These are phyloP conservation scores for Cystobasidium pallidum DNA, from an alignment of 1,284 basidiomycete genomes.

Conservation along the genomic window DNA sequence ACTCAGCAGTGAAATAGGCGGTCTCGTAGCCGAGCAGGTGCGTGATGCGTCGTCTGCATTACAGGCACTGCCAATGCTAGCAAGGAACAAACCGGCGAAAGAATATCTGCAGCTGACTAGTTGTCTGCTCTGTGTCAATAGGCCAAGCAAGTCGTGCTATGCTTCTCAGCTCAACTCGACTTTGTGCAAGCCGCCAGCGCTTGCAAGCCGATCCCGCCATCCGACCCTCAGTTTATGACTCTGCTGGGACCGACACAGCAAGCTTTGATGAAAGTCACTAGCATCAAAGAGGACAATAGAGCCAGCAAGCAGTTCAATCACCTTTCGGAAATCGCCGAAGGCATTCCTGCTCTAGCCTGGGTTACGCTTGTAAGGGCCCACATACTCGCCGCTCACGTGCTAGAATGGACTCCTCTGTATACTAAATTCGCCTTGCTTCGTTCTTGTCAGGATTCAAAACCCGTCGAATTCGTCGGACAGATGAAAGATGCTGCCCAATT, in stretches of 20 bases:
- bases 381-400: conserved; percentile 3
- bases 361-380: conserved; percentile 69
- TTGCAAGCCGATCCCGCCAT: conserved; percentile 67
- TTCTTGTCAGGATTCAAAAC: conserved; percentile 72
- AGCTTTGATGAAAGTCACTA: conserved; percentile 73
- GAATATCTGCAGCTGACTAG: too few relatives aligned
- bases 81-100: too few relatives aligned
- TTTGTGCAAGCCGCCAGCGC: conserved; percentile 70
- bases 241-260: conserved; percentile 74
- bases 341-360: conserved; percentile 87
- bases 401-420: background rate
- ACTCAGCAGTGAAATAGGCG: conserved; percentile 74
- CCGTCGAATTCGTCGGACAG: conserved; percentile 78
- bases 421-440: background rate
- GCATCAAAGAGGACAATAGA: conserved; percentile 76
- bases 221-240: conserved; percentile 64
- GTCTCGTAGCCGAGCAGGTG: conserved; percentile 75
- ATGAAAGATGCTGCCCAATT: conserved; percentile 87
- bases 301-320: conserved; percentile 77
- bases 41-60: conserved; percentile 53
- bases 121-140: too few relatives aligned
- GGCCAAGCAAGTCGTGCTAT: conserved; percentile 70
- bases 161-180: conserved; percentile 70
- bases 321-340: conserved; percentile 78
- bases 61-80: too few relatives aligned